Base-by-base conservation (phyloP, 2,329 filamentous ascomycete genomes). In the Pyricularia grisea region DNA sequence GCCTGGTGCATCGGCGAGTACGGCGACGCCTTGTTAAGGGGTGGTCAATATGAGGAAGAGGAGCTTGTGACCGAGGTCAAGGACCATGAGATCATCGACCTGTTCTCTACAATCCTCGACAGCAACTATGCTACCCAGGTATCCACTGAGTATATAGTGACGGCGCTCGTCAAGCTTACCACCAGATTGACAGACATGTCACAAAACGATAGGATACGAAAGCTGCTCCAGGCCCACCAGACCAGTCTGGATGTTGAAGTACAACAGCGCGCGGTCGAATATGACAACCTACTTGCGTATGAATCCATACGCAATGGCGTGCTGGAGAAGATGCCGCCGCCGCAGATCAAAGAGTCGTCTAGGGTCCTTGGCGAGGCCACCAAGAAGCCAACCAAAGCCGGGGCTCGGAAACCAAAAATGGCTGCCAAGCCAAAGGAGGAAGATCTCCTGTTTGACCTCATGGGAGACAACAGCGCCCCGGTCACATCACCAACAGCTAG, bases 1-100 rank as follows among this genome's bases (percentile, higher is more conserved):
- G 91, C 95, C 7, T 99, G 95, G 95, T 96, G 95, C 68, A 97
- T 99, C 77, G 95, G 96, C 76, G 95, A 99, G 81, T 99, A 94
- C 76, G 94, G 93, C 14, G 95, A 99, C 78, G 88, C 91, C 25
- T 84, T 99, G n/a, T 84, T 99, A 50, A 88, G 88, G 70, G 94
- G 94, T 50, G 94, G 94, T 0, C 91, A 95, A 74, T 97, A 96
- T 73, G 94, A 98, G 78, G 94, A 97, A 76, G 93, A 97, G 78
- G 94, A 97, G 75, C 83, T 97, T 33, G 93, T 97, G 14, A 81
- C 85, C 71, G 84, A 86, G 74, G 91, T 99, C 71, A 92, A 91
- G 76, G 92, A 98, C 79, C 90, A 88, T 74, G 95, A 99, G 76
- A 86, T 99, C 70, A 87, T 98, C 50, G 95, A 98, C 77, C 82